Conservation (phyloP, 306 rosid species). For the Astragalus glycyphyllos region DNA sequence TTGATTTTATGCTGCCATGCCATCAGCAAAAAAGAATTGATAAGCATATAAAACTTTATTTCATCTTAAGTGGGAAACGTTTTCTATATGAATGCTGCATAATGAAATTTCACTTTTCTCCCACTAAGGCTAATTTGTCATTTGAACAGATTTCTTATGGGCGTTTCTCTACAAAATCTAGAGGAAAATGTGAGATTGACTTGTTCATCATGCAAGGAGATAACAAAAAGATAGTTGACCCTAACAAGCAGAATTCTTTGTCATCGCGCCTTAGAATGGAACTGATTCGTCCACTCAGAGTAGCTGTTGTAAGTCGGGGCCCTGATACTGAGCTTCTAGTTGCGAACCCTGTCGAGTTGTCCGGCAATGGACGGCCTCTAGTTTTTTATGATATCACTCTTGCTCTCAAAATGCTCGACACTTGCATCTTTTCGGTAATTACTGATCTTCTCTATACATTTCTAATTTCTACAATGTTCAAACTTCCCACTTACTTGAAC, state of each 20-base stretch:
- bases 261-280: conserved; percentile 72
- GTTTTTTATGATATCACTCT: conserved; percentile 87
- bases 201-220: conserved; percentile 91
- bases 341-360: conserved; percentile 90
- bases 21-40: conserved; percentile 8
- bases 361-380: conserved; percentile 94
- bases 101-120: too few species aligned
- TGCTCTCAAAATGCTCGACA: conserved; percentile 76
- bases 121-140: conserved; percentile 31
- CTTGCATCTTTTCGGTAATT: conserved; percentile 83
- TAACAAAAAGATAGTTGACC: conserved; percentile 86
- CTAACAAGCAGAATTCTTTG: conserved; percentile 75
- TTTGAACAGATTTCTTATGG: conserved; percentile 87
- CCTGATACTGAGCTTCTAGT: conserved; percentile 90
- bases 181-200: conserved; percentile 80
- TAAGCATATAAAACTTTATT: neutral
- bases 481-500: conserved; percentile 6
- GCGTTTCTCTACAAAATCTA: conserved; percentile 67
- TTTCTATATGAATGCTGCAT: neutral
- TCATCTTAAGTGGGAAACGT: neutral
- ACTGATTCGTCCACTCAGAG: conserved; percentile 84
- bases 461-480: neutral
- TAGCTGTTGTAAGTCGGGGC: conserved; percentile 77
- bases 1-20: conserved; percentile 35
- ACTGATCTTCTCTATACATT: conserved; percentile 38